Conservation (phyloP, 345 rosid genomes). For the Aurinia saxatilis region DNA sequence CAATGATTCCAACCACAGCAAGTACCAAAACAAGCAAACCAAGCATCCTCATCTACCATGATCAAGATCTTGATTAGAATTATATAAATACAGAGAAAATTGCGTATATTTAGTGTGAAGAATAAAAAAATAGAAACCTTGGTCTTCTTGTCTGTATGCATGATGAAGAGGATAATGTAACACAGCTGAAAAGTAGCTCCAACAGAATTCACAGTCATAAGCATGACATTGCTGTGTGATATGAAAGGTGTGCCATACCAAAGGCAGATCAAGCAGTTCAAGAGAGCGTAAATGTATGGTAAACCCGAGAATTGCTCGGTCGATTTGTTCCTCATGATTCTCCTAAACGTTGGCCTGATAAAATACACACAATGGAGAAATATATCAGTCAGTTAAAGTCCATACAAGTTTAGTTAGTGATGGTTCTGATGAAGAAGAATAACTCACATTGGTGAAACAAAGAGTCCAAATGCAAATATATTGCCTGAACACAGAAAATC, state of each 20-base stretch:
- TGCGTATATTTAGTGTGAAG: neutral
- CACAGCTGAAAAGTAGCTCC: slow-evolving; percentile 69
- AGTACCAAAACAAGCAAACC: slow-evolving; percentile 51
- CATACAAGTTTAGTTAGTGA: neutral
- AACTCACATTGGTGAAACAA: slow-evolving; percentile 77
- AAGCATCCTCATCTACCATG: slow-evolving; percentile 48
- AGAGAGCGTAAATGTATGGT: slow-evolving; percentile 74
- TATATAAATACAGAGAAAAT: neutral
- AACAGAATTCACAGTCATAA: slow-evolving; percentile 63
- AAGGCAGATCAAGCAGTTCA: slow-evolving; percentile 72
- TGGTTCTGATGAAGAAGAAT: neutral
- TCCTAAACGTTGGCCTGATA: slow-evolving; percentile 74
- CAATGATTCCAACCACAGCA: slow-evolving; percentile 37
- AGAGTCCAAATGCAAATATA: slow-evolving; percentile 74
- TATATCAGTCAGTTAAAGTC: neutral
- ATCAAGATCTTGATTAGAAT: neutral
- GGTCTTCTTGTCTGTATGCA: slow-evolving; percentile 42
- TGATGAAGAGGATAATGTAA: slow-evolving; percentile 53
- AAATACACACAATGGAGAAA: neutral
- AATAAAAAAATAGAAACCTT: slow-evolving; percentile 43
- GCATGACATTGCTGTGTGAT: slow-evolving; percentile 47
- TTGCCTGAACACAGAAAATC: slow-evolving; percentile 54
- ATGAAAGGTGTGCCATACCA: slow-evolving; percentile 82
- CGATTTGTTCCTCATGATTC: slow-evolving; percentile 69
- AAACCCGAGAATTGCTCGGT: slow-evolving; percentile 80